A percentile compares a stretch with the other conserved stretches of the same genome.
phyloP scores from a whole-genome alignment of 1,139 yeast genomes.

The Pichia sp. region DNA sequence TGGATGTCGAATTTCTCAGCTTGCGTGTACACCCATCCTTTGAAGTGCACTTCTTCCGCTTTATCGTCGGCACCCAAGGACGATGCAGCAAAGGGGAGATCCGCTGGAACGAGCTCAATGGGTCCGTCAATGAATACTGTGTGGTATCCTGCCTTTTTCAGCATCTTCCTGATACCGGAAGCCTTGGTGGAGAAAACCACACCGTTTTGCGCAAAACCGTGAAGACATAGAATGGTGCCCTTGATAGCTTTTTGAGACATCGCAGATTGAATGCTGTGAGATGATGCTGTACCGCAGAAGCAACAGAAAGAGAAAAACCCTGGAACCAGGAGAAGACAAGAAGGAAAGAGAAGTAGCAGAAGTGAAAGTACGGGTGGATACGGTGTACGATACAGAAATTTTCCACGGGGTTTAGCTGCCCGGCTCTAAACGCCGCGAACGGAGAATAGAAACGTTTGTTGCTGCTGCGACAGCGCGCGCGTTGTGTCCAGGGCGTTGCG shows the following conservation, averaged over 20 bases:
- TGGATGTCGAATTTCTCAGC: constrained; percentile 34
- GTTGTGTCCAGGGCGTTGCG: too few species aligned
- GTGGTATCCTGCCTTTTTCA: constrained; percentile 60
- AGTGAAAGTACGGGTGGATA: not conserved
- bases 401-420: not conserved
- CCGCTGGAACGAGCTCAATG: constrained; percentile 51
- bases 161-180: constrained; percentile 65
- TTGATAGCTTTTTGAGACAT: constrained; percentile 21
- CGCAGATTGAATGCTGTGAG: too few species aligned
- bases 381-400: not conserved
- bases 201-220: constrained; percentile 54
- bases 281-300: too few species aligned
- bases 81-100: constrained; percentile 52
- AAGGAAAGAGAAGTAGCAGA: not conserved
- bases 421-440: too few species aligned
- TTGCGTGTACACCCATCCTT: constrained; percentile 46
- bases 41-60: constrained; percentile 37
- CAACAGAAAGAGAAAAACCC: not conserved
- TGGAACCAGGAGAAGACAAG: not conserved
- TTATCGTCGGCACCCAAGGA: constrained; percentile 31
- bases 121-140: constrained; percentile 80
- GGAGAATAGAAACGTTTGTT: too few species aligned
- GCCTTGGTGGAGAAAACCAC: constrained; percentile 70
- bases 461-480: too few species aligned
- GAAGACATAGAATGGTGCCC: constrained; percentile 29